Percentiles rank a stretch among this genome's conserved stretches.
Evolutionary conservation across 495 filamentous ascomycete genomes (phyloP).

Genomic region (Penicillium longicatenatum): DNA sequence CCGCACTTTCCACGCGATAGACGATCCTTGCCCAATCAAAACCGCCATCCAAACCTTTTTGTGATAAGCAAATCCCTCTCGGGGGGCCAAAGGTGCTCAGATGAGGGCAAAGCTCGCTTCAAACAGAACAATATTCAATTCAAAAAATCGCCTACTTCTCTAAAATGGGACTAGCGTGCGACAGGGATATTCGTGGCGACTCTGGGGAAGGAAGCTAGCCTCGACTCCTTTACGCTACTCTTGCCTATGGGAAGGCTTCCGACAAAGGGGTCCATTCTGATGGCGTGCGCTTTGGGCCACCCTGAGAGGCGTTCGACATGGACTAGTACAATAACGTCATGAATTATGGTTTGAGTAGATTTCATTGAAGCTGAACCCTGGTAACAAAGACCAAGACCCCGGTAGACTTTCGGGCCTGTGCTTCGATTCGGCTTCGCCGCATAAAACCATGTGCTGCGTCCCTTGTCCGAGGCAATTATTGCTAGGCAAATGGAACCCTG

Average conservation of each 20-base stretch:
- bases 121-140: background rate
- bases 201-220: constrained; percentile 3
- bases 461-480: background rate
- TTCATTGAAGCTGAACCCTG: background rate
- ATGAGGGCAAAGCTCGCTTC: background rate
- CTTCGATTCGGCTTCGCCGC: background rate
- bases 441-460: background rate
- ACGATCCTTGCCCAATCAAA: constrained; percentile 20
- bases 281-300: constrained; percentile 9
- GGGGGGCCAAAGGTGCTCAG: background rate
- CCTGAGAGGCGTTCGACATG: constrained; percentile 3
- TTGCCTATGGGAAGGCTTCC: constrained; percentile 21
- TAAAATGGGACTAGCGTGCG: background rate
- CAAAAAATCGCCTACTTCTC: background rate
- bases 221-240: constrained; percentile 4
- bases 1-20: constrained; percentile 29
- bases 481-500: background rate
- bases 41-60: background rate
- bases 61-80: constrained; percentile 10
- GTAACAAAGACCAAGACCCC: background rate
- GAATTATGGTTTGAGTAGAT: background rate
- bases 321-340: background rate
- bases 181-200: constrained; percentile 2
- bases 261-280: constrained; percentile 24
- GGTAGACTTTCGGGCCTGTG: background rate